These are phyloP conservation scores for Ophiostoma montium DNA, from an alignment of 2,329 filamentous ascomycete species.

Conservation along the genomic window DNA sequence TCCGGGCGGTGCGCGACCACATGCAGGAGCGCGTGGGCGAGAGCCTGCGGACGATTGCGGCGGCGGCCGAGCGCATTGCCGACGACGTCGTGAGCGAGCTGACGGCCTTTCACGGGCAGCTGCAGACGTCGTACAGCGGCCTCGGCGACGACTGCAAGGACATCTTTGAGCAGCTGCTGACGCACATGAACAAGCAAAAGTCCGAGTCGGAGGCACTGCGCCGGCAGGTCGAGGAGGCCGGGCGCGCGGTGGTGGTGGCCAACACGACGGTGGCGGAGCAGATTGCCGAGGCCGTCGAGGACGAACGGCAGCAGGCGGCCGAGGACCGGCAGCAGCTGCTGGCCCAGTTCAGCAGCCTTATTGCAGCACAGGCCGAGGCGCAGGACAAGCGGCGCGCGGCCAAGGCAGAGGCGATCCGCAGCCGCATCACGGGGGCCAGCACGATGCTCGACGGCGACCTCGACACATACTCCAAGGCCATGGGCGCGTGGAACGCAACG, in stretches of 20 bases:
- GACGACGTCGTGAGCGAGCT: conserved; percentile 81
- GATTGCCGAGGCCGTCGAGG: conserved; percentile 55
- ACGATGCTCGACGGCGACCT: conserved; percentile 51
- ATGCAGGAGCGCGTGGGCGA: conserved; percentile 78
- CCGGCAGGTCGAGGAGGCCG: conserved; percentile 56
- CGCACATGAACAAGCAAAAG: conserved; percentile 62
- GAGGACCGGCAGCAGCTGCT: conserved; percentile 63
- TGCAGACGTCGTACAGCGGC: conserved; percentile 6
- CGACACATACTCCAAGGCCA: conserved; percentile 50
- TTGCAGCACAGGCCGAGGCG: conserved; percentile 57
- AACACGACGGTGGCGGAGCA: conserved; percentile 52
- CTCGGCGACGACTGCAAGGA: conserved; percentile 12
- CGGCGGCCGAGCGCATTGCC: conserved; percentile 75
- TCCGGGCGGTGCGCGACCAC: conserved; percentile 74
- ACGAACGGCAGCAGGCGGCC: conserved; percentile 60
- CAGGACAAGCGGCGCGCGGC: conserved; percentile 59
- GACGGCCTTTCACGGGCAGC: conserved; percentile 58
- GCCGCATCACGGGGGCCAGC: conserved; percentile 50
- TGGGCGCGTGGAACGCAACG: conserved; percentile 59
- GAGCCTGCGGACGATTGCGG: conserved; percentile 69
- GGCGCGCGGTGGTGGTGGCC: conserved; percentile 51
- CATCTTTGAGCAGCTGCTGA: conserved; percentile 69
- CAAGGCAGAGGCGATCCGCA: conserved; percentile 47
- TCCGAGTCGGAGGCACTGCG: conserved; percentile 61
- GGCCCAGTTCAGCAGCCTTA: conserved; percentile 59